Conservation (phyloP, 1,284 basidiomycete genomes). For the Pterulicium gracile region DNA sequence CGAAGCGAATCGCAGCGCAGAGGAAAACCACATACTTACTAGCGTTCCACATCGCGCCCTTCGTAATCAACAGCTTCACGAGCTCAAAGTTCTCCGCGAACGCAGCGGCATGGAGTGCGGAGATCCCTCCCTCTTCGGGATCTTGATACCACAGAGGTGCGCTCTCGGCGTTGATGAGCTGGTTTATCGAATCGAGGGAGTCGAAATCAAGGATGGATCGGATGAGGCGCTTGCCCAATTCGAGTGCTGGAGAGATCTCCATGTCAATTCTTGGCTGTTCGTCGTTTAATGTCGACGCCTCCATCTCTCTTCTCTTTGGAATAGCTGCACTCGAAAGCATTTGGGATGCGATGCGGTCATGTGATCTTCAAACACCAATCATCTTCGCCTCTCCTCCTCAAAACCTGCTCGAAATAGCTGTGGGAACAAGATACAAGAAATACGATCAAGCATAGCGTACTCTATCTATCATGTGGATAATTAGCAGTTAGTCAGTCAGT, state of each 20-base stretch:
- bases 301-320: too few species aligned
- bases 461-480: too few species aligned
- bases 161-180: slow-evolving; percentile 46
- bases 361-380: too few species aligned
- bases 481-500: too few species aligned
- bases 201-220: slow-evolving; percentile 42
- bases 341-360: too few species aligned
- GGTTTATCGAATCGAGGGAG: slow-evolving; percentile 37
- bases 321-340: too few species aligned
- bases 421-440: too few species aligned
- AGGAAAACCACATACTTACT: slow-evolving; percentile 31
- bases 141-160: slow-evolving; percentile 92
- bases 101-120: slow-evolving; percentile 83
- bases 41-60: slow-evolving; percentile 89
- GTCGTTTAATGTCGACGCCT: too few species aligned
- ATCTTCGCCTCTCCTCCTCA: too few species aligned
- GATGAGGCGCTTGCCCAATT: slow-evolving; percentile 48
- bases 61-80: slow-evolving; percentile 58
- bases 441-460: too few species aligned
- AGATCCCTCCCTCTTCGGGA: slow-evolving; percentile 63
- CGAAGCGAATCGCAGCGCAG: slow-evolving; percentile 1
- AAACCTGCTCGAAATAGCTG: too few species aligned
- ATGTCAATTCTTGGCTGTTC: slow-evolving; percentile 19
- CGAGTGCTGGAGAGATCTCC: slow-evolving; percentile 30
- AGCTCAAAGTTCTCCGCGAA: slow-evolving; percentile 58